These are phyloP conservation scores for Colletotrichum incanum DNA, from an alignment of 2,329 filamentous ascomycete species.

Conservation along the genomic window DNA sequence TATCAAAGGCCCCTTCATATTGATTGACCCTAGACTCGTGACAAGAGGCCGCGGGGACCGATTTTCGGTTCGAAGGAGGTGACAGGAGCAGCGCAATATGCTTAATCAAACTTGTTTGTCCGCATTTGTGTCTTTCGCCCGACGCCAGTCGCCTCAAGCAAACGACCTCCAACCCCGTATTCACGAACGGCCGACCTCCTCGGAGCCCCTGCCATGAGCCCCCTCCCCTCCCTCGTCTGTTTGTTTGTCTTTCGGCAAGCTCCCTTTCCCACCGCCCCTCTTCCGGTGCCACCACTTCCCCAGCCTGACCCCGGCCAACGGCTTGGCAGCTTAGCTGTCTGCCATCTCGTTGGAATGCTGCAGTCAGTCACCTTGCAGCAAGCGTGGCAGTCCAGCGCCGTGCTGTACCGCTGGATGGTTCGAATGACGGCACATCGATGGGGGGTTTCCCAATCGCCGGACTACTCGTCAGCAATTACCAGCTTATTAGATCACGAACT, in stretches of 20 bases:
- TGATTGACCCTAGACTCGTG: conserved; percentile 30
- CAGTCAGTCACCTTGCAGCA: conserved; percentile 31
- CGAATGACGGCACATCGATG: conserved; percentile 24
- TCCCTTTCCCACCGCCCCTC: conserved; percentile 50
- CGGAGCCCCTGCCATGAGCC: not conserved
- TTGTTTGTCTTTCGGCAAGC: conserved; percentile 59
- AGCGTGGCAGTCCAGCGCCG: conserved; percentile 28
- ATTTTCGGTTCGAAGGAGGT: not conserved
- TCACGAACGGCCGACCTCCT: conserved; percentile 8
- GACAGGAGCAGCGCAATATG: conserved; percentile 36
- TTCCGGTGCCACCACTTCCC: conserved; percentile 38
- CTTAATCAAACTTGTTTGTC: conserved; percentile 34
- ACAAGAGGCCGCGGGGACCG: not conserved
- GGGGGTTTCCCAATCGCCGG: conserved; percentile 16
- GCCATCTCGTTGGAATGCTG: conserved; percentile 38
- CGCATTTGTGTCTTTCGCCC: conserved; percentile 32
- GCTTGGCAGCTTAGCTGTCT: conserved; percentile 34
- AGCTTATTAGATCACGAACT: conserved; percentile 29
- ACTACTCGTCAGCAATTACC: conserved; percentile 11
- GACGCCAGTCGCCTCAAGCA: conserved; percentile 21
- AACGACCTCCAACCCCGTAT: conserved; percentile 21
- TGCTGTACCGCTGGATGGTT: conserved; percentile 21
- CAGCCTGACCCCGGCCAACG: conserved; percentile 29
- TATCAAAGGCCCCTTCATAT: conserved; percentile 22
- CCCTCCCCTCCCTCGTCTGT: conserved; percentile 17